Evolutionary conservation across 1,284 basidiomycete genomes (phyloP), one percentile per base, ranked within the genome.

Genomic region (Ustanciosporium gigantosporum): DNA sequence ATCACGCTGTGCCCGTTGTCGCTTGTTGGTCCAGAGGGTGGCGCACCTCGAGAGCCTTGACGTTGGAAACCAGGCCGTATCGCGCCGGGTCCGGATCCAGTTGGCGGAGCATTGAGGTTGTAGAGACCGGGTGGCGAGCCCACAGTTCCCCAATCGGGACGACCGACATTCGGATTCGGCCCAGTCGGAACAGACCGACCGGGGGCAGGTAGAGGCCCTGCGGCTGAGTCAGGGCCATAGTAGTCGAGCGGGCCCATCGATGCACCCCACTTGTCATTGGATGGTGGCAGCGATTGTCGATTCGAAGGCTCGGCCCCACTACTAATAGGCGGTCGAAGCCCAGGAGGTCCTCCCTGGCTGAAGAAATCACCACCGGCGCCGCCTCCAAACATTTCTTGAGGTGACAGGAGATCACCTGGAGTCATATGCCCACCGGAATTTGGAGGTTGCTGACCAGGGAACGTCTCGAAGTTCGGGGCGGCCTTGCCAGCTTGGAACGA

Each of bases 241-340:
- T 62, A 73, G 48, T 73, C 70, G 27, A 73, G 55, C 2, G 70
- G 70, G 3, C 70, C 70, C 55, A 64, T 47, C 2, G 67, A 59
- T 14, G 52, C 41, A n/a, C 53, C 49, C 68, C 68, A 71, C 41
- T 68, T 68, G 31, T 66, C 59, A 20, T 36, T 34, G 25, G 34
- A 23, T 20, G 31, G 38, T 41, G 44, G 47, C 23, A 29, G 50
- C 21, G 27, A 39, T 20, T 44, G 46, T 45, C 17, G 42, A 37
- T 16, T 9, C 8, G 17, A 27, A 25, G 21, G 21, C 21, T 24
- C 36, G 14, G 6, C 37, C 17, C 21, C 37, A 13, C 39, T 16
- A 6, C 43, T 32, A 14, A 41, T 27, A 2, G 48, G 38, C 20
- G 49, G 36, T 27, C 51, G 46, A 11, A 55, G 31, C n/a, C 41